Conservation (phyloP, 129 eudicot genomes). For the Cynara cardunculus region DNA sequence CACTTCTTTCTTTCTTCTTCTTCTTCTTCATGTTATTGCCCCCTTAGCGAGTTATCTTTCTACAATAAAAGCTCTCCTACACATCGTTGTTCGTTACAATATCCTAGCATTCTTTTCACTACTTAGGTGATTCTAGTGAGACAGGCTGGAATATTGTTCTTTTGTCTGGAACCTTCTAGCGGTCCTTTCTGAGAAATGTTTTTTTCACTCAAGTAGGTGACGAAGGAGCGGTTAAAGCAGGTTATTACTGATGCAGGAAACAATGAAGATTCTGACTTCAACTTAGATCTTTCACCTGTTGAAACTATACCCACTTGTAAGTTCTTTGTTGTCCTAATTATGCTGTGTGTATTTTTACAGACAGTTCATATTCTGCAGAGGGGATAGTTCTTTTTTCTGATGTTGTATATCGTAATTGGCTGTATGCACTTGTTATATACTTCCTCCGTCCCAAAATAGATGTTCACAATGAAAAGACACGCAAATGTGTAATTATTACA, state of each 20-base stretch:
- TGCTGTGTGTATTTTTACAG: not conserved
- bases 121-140: not conserved
- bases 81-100: not conserved
- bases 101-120: not conserved
- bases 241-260: slow-evolving; percentile 84
- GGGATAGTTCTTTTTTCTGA: not conserved
- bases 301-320: slow-evolving; percentile 56
- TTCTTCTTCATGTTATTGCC: not conserved
- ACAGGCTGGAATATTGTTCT: not conserved
- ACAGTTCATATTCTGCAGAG: slow-evolving; percentile 12
- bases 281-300: slow-evolving; percentile 49
- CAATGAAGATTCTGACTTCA: slow-evolving; percentile 44
- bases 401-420: not conserved
- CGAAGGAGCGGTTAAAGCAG: slow-evolving; percentile 82
- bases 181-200: slow-evolving; percentile 26
- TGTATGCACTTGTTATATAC: not conserved
- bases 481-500: not conserved
- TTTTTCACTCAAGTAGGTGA: slow-evolving; percentile 52
- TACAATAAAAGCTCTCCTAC: not conserved
- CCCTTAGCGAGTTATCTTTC: not conserved
- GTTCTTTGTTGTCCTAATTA: slow-evolving; percentile 27
- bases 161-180: not conserved
- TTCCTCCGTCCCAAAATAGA: not conserved
- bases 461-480: not conserved
- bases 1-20: not conserved